phyloP scores from a whole-genome alignment of 768 basidiomycete genomes.

The Tricholoma matsutake region DNA sequence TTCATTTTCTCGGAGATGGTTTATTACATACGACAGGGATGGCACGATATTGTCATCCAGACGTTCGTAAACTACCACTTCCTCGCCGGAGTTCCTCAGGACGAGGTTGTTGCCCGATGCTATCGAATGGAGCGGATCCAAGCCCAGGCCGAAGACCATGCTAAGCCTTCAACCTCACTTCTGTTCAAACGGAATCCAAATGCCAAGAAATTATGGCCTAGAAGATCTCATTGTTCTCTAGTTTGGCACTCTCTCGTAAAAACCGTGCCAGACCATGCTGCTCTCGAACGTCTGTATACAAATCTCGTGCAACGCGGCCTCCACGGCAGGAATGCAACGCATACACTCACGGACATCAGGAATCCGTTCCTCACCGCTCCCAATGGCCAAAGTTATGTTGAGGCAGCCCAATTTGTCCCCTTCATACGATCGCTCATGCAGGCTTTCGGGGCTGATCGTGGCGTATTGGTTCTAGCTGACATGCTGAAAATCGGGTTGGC shows the following conservation, averaged over 20 bases:
- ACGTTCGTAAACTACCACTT: slow-evolving; percentile 53
- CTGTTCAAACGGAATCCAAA: slow-evolving; percentile 8
- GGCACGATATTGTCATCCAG: slow-evolving; percentile 33
- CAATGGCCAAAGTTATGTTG: slow-evolving; percentile 27
- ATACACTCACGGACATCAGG: slow-evolving; percentile 6
- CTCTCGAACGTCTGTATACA: slow-evolving; percentile 39
- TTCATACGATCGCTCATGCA: slow-evolving; percentile 45
- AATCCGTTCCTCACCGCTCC: slow-evolving; percentile 25
- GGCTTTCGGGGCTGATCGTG: slow-evolving; percentile 27
- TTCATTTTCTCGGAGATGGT: slow-evolving; percentile 44
- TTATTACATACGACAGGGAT: slow-evolving; percentile 29
- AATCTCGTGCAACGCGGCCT: slow-evolving; percentile 33
- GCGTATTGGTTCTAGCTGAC: slow-evolving; percentile 44
- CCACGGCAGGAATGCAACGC: slow-evolving; percentile 2
- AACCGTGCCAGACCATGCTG: slow-evolving; percentile 17
- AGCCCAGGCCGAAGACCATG: slow-evolving; percentile 5
- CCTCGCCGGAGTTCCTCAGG: slow-evolving; percentile 48
- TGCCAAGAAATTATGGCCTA: slow-evolving; percentile 33
- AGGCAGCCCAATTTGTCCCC: slow-evolving; percentile 43
- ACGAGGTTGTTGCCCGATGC: slow-evolving; percentile 25
- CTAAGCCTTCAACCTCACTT: slow-evolving; percentile 7
- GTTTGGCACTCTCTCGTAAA: slow-evolving; percentile 39
- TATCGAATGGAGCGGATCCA: slow-evolving; percentile 7
- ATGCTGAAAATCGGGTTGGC: slow-evolving; percentile 46
- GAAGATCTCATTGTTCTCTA: slow-evolving; percentile 29